Base-by-base conservation (phyloP, 805 yeast species). In the Wickerhamomyces strasburgensis region DNA sequence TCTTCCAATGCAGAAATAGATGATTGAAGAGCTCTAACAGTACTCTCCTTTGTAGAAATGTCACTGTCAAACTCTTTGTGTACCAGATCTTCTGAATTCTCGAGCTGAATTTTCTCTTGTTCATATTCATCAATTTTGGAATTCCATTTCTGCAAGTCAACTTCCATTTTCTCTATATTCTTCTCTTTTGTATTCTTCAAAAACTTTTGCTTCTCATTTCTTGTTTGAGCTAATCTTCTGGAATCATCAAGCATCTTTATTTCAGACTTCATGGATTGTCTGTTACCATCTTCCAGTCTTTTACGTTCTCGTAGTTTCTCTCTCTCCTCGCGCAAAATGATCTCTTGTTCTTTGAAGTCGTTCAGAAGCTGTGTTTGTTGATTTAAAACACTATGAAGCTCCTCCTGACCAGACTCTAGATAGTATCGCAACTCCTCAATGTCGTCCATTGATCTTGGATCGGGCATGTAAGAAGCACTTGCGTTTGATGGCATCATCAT, bases 361-460 rank as follows among this genome's bases (percentile, higher is more conserved):
- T 36, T n/a, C 21, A 57, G 52, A 0, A 57, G 46, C 26, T 58
- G 62, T 25, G 47, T 46, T 38, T 59, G 60, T 14, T 66, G 62
- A 18, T 48, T 53, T 41, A 62, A 42, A 14, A 65, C 48, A 7
- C 58, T 47, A 33, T 62, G 60, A 13, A 66, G 56, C 19, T 67
- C 71, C 19, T 65, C 71, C 29, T 68, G 62, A 2, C 68, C 67
- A 5, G 62, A 51, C 44, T 67, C 73, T 17, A 68, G 47, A 29
- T 62, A 49, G 40, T 60, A 67, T 39, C 69, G 61, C 26, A 69
- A 44, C 42, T 67, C 72, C 39, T 64, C 69, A 27, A 67, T 64
- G 48, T 68, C 70, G 52, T 57, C 40, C 54, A 65, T 46, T 21
- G 34, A 45, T 43, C 28, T 48, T 33, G 47, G 54, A 32, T 44